Conservation (phyloP, 352 stramenopile genomes). For the Globisporangium nagaii region DNA sequence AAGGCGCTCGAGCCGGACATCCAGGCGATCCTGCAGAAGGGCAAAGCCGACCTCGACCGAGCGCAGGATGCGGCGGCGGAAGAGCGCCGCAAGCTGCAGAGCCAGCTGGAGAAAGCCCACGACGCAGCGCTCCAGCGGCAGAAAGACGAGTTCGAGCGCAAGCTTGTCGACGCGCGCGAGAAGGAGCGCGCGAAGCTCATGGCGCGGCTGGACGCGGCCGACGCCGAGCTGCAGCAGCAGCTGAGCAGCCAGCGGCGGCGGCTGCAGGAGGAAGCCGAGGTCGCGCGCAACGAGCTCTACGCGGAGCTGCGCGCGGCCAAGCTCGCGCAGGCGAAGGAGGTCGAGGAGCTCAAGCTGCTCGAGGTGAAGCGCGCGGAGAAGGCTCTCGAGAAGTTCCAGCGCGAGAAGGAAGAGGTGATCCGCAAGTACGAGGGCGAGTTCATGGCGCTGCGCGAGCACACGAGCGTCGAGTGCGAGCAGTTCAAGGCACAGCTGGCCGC, state of each 20-base stretch:
- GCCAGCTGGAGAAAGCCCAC: slow-evolving; percentile 55
- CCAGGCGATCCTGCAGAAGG: slow-evolving; percentile 71
- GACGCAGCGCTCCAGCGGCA: slow-evolving; percentile 40
- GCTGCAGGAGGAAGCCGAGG: slow-evolving; percentile 66
- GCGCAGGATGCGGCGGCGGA: slow-evolving; percentile 46
- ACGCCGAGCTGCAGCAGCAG: slow-evolving; percentile 77
- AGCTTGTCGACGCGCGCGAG: slow-evolving; percentile 63
- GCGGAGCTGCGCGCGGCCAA: slow-evolving; percentile 47
- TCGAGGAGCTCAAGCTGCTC: slow-evolving; percentile 54
- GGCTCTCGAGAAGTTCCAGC: slow-evolving; percentile 33
- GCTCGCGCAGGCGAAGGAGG: slow-evolving; percentile 41
- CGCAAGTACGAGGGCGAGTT: slow-evolving; percentile 60
- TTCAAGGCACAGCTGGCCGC: slow-evolving; percentile 49
- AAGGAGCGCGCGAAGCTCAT: slow-evolving; percentile 75
- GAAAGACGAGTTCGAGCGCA: slow-evolving; percentile 68
- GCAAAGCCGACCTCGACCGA: slow-evolving; percentile 65
- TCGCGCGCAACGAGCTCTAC: slow-evolving; percentile 49
- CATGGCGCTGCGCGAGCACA: slow-evolving; percentile 46
- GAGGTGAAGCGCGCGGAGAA: slow-evolving; percentile 31
- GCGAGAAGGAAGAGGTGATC: slow-evolving; percentile 61
- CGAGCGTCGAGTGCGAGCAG: slow-evolving; percentile 53
- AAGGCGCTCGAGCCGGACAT: slow-evolving; percentile 76
- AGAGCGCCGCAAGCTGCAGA: slow-evolving; percentile 47
- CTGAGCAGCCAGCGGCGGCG: slow-evolving; percentile 59
- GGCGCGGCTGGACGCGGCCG: slow-evolving; percentile 60